Percentiles rank a stretch among this genome's conserved stretches.
phyloP scores from a whole-genome alignment of 441 rosid genomes.

The Pelargonium fulgidum region DNA sequence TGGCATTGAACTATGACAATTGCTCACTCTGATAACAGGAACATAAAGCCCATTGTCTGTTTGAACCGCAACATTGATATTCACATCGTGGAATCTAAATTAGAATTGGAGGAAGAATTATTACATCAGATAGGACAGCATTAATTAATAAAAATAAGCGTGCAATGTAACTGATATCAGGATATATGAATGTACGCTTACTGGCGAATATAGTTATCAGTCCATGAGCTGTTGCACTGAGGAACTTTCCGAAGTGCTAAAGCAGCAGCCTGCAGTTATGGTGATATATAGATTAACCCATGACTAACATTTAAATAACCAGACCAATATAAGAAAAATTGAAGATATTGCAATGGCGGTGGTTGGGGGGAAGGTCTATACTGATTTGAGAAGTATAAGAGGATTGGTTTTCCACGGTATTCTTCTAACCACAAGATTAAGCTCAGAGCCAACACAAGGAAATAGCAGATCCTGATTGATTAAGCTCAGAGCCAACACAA shows the following conservation, averaged over 20 bases:
- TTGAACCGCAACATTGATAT: constrained; percentile 80
- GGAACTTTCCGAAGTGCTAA: constrained; percentile 86
- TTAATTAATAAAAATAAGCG: not conserved
- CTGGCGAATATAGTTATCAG: constrained; percentile 84
- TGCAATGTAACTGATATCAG: not conserved
- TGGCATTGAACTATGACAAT: constrained; percentile 11
- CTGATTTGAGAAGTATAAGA: no score
- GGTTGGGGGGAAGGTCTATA: not conserved
- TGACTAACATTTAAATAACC: not conserved
- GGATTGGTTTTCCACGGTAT: no score
- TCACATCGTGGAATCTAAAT: constrained; percentile 63
- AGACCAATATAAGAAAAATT: not conserved
- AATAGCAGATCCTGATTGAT: no score
- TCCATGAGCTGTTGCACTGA: constrained; percentile 97
- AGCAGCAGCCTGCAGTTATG: constrained; percentile 74
- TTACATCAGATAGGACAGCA: constrained; percentile 3
- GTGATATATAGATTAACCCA: constrained; percentile 11
- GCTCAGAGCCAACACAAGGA: no score
- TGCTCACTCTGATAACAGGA: constrained; percentile 69
- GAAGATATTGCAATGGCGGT: no score
- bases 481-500: no score
- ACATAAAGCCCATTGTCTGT: constrained; percentile 83
- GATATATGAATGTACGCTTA: constrained; percentile 32
- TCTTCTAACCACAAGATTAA: no score
- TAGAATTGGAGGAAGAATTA: constrained; percentile 12